Percentiles rank a stretch among this genome's conserved stretches.
Evolutionary conservation across 495 filamentous ascomycete genomes (phyloP).

Genomic region (Talaromyces nanjingensis): DNA sequence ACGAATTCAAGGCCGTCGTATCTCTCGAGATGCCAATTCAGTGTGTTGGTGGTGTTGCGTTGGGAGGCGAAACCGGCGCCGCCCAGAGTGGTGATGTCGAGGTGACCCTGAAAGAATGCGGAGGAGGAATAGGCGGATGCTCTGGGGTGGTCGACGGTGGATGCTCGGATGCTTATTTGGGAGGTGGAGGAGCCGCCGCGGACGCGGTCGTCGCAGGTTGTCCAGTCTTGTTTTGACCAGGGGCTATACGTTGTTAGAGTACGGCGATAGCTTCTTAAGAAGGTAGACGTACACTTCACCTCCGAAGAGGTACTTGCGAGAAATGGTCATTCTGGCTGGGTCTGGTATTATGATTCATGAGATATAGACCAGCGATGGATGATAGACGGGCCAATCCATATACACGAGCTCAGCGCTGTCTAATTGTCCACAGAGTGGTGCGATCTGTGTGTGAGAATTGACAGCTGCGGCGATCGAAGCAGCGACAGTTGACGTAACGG

Average conservation of each 20-base stretch:
- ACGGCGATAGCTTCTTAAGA: not conserved
- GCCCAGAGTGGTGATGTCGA: conserved; percentile 69
- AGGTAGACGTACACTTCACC: not conserved
- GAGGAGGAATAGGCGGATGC: conserved; percentile 8
- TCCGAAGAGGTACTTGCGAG: conserved; percentile 5
- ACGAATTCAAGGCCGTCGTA: conserved; percentile 49
- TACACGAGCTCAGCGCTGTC: not conserved
- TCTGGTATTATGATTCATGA: not conserved
- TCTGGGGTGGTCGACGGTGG: conserved; percentile 12
- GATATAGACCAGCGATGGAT: not conserved
- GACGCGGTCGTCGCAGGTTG: conserved; percentile 61
- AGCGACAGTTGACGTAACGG: conserved; percentile 2
- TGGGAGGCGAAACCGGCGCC: conserved; percentile 81
- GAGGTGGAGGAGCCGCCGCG: conserved; percentile 64
- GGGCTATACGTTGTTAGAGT: conserved; percentile 28
- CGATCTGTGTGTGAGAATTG: not conserved
- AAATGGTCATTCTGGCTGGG: not conserved
- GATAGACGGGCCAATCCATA: not conserved
- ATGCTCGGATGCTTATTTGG: conserved; percentile 25
- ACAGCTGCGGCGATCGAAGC: not conserved
- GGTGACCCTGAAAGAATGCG: conserved; percentile 53
- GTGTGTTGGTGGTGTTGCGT: conserved; percentile 45
- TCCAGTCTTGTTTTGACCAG: conserved; percentile 58
- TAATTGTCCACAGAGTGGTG: not conserved
- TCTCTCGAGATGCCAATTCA: conserved; percentile 38